These are phyloP conservation scores for Zymoseptoria pseudotritici DNA, from an alignment of 2,329 filamentous ascomycete species.

Conservation along the genomic window DNA sequence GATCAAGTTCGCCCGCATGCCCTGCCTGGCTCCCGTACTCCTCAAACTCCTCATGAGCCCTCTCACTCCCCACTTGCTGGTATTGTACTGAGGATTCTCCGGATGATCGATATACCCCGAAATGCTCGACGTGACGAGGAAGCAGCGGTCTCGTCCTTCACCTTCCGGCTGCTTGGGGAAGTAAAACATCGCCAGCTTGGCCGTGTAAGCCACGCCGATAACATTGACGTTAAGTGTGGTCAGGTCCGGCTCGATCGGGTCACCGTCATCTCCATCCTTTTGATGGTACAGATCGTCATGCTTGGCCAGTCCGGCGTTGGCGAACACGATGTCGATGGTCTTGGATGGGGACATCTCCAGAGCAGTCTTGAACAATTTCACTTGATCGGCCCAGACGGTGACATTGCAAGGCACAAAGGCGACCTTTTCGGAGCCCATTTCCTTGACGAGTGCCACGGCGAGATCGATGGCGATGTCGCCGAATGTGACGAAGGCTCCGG, in stretches of 20 bases:
- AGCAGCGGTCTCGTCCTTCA: slow-evolving; percentile 38
- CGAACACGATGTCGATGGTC: slow-evolving; percentile 23
- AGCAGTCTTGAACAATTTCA: slow-evolving; percentile 25
- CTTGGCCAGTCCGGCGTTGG: slow-evolving; percentile 24
- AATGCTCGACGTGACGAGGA: slow-evolving; percentile 45
- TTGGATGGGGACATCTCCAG: slow-evolving; percentile 14
- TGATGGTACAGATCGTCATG: slow-evolving; percentile 18
- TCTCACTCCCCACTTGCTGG: slow-evolving; percentile 35
- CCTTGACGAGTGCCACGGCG: slow-evolving; percentile 23
- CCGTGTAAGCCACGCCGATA: slow-evolving; percentile 22
- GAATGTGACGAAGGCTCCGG: slow-evolving; percentile 31
- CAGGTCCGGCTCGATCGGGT: slow-evolving; percentile 22
- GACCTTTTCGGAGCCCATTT: slow-evolving; percentile 26
- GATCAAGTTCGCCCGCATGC: slow-evolving; percentile 40
- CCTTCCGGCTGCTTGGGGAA: slow-evolving; percentile 27
- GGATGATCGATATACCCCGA: slow-evolving; percentile 43
- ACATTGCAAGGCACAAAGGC: slow-evolving; percentile 28
- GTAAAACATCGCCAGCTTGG: slow-evolving; percentile 35
- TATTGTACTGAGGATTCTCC: slow-evolving; percentile 32
- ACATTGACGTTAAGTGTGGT: slow-evolving; percentile 19
- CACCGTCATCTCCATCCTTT: slow-evolving; percentile 9
- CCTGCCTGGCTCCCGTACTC: slow-evolving; percentile 34
- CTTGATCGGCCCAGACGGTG: slow-evolving; percentile 25
- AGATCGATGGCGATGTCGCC: slow-evolving; percentile 26
- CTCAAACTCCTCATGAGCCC: slow-evolving; percentile 37